Evolutionary conservation across 768 basidiomycete genomes (phyloP).

Genomic region (Calocybe indica): DNA sequence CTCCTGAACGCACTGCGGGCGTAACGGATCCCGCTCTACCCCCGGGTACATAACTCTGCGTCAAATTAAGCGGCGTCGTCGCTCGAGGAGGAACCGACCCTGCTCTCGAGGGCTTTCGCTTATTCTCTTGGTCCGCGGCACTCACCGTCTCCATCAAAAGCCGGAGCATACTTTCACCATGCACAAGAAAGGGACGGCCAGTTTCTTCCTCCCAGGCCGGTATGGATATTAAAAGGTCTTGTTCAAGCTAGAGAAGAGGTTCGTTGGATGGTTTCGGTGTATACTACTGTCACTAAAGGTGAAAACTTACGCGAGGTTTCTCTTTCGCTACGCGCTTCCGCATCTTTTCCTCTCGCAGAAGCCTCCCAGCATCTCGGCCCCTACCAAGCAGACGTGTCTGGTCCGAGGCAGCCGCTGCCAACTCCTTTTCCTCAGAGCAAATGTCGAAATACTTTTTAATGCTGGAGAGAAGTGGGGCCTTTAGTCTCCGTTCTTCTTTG

Average conservation of each 20-base stretch:
- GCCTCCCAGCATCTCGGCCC: conserved; percentile 78
- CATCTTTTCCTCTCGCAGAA: conserved; percentile 96
- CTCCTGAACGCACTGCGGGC: conserved; percentile 54
- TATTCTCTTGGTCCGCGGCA: conserved; percentile 78
- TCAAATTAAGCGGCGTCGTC: conserved; percentile 45
- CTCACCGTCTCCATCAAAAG: conserved; percentile 69
- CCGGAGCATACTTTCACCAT: conserved; percentile 77
- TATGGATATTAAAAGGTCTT: conserved; percentile 72
- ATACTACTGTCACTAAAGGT: not conserved
- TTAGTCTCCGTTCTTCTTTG: conserved; percentile 76
- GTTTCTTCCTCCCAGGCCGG: conserved; percentile 83
- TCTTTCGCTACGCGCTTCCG: conserved; percentile 88
- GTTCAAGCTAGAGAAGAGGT: conserved; percentile 61
- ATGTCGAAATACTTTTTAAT: conserved; percentile 91
- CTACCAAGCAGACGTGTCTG: conserved; percentile 78
- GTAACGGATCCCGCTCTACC: conserved; percentile 45
- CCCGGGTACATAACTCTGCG: conserved; percentile 32
- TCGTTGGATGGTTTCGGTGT: not conserved
- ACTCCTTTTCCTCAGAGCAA: conserved; percentile 82
- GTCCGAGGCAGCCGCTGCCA: conserved; percentile 75
- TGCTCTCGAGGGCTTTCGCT: conserved; percentile 44
- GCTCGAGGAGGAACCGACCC: conserved; percentile 59
- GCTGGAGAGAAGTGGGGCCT: conserved; percentile 66
- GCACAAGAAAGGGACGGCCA: conserved; percentile 72
- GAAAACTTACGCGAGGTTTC: conserved; percentile 75